Base-by-base conservation (phyloP, 2,329 filamentous ascomycete species). In the Didymella segeticola region DNA sequence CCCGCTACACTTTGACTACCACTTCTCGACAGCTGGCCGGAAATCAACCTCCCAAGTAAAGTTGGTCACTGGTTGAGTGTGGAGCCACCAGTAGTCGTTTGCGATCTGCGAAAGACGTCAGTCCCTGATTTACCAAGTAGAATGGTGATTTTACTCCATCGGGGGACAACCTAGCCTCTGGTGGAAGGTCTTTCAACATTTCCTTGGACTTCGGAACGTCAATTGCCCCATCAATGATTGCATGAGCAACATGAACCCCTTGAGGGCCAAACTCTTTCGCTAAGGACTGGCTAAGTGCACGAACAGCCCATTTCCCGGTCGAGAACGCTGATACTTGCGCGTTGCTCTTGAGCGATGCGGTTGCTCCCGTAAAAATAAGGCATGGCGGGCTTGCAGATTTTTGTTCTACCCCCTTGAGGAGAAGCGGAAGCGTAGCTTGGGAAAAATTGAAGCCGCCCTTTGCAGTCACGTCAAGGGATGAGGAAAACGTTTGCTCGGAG, bases 281-380 rank as follows among this genome's bases (percentile, higher is more conserved):
- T 19, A 96, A 79, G 25, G 85, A 89, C 73, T 93, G 90, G 0
- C 83, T 82, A 43, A 96, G 75, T 0, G 88, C 90, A 26, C 92
- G 82, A 63, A 89, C 78, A 3, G 90, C 91, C 71, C 91, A 96
- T 72, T 96, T 96, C 25, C 88, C 89, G 2, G 86, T 84, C 0
- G 91, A 88, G 68, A 96, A 96, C 6, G 83, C 77, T 1, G 86
- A 79, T 73, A 91, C 89, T 10, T 79, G 78, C 0, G 90, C 86
- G 10, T 86, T 88, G 3, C 89, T 89, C 64, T 87, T 89, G 17
- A 93, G 62, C 0, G 88, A 90, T 0, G 91, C 92, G 0, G 92
- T 96, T 0, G 92, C 91, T 26, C 92, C 92, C 0, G 91, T 96
- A 75, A 96, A 89, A 66, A 96, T 88, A 17, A 96, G 79, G 0